Conservation (phyloP, 768 basidiomycete genomes). For the Suillus sp. region DNA sequence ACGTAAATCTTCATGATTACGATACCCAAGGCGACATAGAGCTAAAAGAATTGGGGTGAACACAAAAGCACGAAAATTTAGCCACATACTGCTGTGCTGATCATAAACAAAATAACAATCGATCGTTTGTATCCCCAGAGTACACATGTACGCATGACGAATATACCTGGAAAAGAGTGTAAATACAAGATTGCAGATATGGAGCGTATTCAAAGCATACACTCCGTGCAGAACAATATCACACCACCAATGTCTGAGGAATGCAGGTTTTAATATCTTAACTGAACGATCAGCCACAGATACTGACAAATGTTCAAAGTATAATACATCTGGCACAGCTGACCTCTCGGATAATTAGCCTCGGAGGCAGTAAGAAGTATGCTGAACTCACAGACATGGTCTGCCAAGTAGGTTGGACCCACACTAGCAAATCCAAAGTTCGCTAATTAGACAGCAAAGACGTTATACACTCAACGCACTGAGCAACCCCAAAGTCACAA, state of each 20-base stretch:
- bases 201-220: not conserved
- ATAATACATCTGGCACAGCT: not conserved
- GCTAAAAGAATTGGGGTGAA: not conserved
- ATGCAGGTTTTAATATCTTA: not conserved
- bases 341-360: not conserved
- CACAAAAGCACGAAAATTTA: not conserved
- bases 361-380: not conserved
- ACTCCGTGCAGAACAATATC: constrained; percentile 1
- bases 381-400: not conserved
- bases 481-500: not conserved
- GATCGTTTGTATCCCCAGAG: not conserved
- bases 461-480: not conserved
- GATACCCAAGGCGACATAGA: not conserved
- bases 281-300: not conserved
- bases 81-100: not conserved
- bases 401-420: not conserved
- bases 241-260: not conserved
- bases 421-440: not conserved
- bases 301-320: not conserved
- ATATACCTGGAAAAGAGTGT: not conserved
- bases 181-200: not conserved
- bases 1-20: not conserved
- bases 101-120: not conserved
- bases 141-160: not conserved
- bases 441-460: not conserved